These are phyloP conservation scores for Casaregolazyma suthepensis DNA, from an alignment of 1,139 yeast genomes.

Conservation along the genomic window DNA sequence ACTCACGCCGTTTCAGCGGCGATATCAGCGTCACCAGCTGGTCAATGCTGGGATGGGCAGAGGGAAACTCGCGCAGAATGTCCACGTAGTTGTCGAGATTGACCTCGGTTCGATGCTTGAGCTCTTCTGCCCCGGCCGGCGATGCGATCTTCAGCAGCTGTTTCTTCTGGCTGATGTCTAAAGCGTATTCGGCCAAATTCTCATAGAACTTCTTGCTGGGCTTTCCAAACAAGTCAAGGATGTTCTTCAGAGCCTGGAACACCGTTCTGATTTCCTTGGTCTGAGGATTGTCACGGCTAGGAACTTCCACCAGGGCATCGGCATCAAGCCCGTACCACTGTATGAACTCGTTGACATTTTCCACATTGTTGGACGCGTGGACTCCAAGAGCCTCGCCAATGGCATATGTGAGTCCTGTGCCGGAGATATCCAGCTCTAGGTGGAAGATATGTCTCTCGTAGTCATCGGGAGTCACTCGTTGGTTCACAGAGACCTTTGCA, in stretches of 20 bases:
- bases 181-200: conserved; percentile 65
- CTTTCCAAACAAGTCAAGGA: conserved; percentile 84
- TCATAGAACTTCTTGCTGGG: conserved; percentile 96
- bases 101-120: conserved; percentile 80
- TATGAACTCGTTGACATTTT: conserved; percentile 63
- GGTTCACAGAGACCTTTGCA: conserved; percentile 86
- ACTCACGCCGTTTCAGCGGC: conserved; percentile 94
- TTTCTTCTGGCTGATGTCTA: conserved; percentile 60
- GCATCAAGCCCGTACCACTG: conserved; percentile 65
- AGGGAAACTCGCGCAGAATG: conserved; percentile 68
- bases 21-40: conserved; percentile 70
- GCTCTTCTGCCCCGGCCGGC: conserved; percentile 78
- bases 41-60: conserved; percentile 73
- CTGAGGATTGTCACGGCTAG: conserved; percentile 59
- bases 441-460: conserved; percentile 96
- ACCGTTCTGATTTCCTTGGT: conserved; percentile 69
- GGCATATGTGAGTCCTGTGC: conserved; percentile 85
- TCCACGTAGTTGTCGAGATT: conserved; percentile 80
- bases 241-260: conserved; percentile 72
- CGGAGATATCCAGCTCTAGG: conserved; percentile 85
- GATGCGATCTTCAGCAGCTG: conserved; percentile 59
- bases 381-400: conserved; percentile 97
- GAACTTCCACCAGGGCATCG: conserved; percentile 60
- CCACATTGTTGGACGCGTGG: conserved; percentile 77
- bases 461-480: conserved; percentile 84